Evolutionary conservation across 148 eudicot genomes (phyloP).

Genomic region (Gaultheria prostrata): DNA sequence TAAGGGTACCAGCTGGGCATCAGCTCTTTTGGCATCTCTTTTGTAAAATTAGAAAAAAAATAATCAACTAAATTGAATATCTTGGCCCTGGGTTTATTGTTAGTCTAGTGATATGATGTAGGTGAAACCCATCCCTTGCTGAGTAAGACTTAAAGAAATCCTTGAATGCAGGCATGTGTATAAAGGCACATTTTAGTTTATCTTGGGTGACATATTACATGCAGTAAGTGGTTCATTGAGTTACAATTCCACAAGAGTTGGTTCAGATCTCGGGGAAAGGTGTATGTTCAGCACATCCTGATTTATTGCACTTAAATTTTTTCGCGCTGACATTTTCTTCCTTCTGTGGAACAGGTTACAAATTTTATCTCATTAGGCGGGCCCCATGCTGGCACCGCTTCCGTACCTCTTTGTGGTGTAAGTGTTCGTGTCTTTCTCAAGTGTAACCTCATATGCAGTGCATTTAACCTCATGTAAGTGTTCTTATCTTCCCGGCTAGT

Average conservation of each 20-base stretch:
- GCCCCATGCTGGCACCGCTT: constrained; percentile 97
- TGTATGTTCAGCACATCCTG: neutral
- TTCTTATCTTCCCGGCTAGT: no score
- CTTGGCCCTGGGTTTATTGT: neutral
- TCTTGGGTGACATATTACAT: neutral
- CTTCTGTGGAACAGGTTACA: constrained; percentile 53
- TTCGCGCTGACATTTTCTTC: neutral
- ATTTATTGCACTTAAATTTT: neutral
- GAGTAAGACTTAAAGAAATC: neutral
- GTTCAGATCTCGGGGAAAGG: neutral
- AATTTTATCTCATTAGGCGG: constrained; percentile 80
- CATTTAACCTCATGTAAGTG: neutral
- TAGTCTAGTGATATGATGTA: neutral
- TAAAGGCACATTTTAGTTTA: neutral
- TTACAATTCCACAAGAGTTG: neutral
- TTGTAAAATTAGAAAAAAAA: neutral
- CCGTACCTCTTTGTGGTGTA: constrained; percentile 97
- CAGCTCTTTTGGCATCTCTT: neutral
- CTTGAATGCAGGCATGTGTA: neutral
- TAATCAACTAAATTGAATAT: neutral
- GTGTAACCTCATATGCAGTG: neutral
- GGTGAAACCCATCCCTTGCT: neutral
- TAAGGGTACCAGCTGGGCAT: neutral
- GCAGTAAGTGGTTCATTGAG: neutral
- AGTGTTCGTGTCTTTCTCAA: constrained; percentile 18